A percentile compares a stretch with the other conserved stretches of the same genome.
phyloP scores from a whole-genome alignment of 352 stramenopile genomes.

The Globisporangium okanoganense region DNA sequence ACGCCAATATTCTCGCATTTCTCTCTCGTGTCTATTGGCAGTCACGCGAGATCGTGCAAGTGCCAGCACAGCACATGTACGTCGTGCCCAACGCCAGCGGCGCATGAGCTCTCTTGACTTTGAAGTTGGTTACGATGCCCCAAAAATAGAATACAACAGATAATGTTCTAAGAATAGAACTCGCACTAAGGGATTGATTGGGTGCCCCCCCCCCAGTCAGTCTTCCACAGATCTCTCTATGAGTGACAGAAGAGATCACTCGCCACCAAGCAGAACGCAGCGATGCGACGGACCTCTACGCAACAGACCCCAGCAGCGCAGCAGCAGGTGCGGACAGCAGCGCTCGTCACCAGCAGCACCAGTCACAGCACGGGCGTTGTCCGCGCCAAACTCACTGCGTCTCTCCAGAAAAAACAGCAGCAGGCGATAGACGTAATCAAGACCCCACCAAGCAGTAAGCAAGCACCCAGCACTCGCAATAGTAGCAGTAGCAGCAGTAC shows the following conservation, averaged over 20 bases:
- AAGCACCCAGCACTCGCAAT: not conserved
- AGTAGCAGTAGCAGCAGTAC: not conserved
- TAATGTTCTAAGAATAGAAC: not conserved
- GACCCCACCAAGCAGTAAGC: slow-evolving; percentile 2
- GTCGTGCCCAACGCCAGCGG: not conserved
- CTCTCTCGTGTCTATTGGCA: not conserved
- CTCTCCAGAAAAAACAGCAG: not conserved
- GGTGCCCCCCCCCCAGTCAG: no score
- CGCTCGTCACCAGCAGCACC: not conserved
- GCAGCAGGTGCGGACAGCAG: not conserved
- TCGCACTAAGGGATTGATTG: not conserved
- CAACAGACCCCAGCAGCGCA: no score
- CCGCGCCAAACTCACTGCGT: not conserved
- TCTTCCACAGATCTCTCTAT: not conserved
- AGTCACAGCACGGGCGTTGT: not conserved
- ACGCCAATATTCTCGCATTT: not conserved
- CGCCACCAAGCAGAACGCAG: not conserved
- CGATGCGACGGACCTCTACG: not conserved
- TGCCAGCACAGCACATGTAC: slow-evolving; percentile 11
- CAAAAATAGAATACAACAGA: not conserved
- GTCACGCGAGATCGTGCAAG: slow-evolving; percentile 15
- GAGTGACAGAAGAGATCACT: not conserved
- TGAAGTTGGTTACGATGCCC: not conserved
- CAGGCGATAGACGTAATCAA: slow-evolving; percentile 8
- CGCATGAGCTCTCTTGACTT: not conserved